Conservation (phyloP, 495 filamentous ascomycete genomes). For the Poronia punctata region DNA sequence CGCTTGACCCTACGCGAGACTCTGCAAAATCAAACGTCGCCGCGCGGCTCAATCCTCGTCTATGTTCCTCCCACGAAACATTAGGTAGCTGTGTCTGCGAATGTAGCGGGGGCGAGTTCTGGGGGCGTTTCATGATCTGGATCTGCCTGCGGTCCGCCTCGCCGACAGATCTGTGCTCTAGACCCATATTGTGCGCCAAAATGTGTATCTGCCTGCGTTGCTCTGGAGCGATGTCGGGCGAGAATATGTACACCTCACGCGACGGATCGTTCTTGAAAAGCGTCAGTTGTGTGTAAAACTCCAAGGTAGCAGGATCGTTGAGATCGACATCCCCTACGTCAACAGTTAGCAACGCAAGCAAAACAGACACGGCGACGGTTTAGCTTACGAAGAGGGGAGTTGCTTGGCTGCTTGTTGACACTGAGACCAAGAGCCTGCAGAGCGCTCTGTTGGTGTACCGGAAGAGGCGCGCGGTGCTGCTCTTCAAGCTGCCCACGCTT, state of each 20-base stretch:
- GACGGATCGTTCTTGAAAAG: slow-evolving; percentile 74
- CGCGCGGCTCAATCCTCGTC: slow-evolving; percentile 80
- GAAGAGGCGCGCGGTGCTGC: slow-evolving; percentile 66
- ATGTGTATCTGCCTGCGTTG: slow-evolving; percentile 89
- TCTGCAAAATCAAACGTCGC: slow-evolving; percentile 99
- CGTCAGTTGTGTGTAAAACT: slow-evolving; percentile 81
- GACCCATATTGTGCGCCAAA: slow-evolving; percentile 87
- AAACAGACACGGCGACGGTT: not conserved
- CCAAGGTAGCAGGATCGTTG: slow-evolving; percentile 81
- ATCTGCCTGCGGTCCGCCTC: slow-evolving; percentile 79
- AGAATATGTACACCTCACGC: slow-evolving; percentile 78
- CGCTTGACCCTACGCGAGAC: slow-evolving; percentile 61
- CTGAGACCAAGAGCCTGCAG: slow-evolving; percentile 74
- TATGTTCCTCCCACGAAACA: slow-evolving; percentile 63
- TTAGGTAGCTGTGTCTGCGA: slow-evolving; percentile 53
- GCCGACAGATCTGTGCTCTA: slow-evolving; percentile 83
- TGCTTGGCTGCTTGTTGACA: slow-evolving; percentile 24
- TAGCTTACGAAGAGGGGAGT: slow-evolving; percentile 31
- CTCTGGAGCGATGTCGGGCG: slow-evolving; percentile 66
- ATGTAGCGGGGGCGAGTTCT: slow-evolving; percentile 59
- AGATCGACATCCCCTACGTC: slow-evolving; percentile 65
- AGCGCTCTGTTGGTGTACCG: slow-evolving; percentile 75
- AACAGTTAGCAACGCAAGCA: slow-evolving; percentile 18
- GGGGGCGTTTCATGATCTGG: slow-evolving; percentile 65
- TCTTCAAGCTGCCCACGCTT: slow-evolving; percentile 93